These are phyloP conservation scores for Phytophthora tubulina DNA, from an alignment of 352 stramenopile genomes.

Conservation along the genomic window DNA sequence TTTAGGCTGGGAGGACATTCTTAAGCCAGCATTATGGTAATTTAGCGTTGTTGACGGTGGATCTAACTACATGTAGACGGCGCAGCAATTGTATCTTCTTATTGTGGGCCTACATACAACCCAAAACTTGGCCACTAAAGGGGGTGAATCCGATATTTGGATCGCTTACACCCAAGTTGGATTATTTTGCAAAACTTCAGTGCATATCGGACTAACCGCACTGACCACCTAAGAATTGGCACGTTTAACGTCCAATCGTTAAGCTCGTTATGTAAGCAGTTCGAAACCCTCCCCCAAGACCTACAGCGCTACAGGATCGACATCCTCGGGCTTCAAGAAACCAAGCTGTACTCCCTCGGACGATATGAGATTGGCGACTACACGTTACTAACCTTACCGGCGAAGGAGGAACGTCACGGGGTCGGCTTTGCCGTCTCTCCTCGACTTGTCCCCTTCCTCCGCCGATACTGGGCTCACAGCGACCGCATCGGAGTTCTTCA, in stretches of 20 bases:
- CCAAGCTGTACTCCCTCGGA: background rate
- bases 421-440: constrained; percentile 3
- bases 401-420: background rate
- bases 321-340: constrained; percentile 8
- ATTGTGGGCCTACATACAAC: no score
- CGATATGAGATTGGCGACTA: background rate
- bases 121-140: no score
- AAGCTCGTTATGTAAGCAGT: background rate
- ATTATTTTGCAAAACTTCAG: no score
- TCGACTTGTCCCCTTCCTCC: background rate
- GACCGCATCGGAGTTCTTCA: constrained; percentile 6
- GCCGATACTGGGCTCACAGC: background rate
- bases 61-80: no score
- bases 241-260: constrained; percentile 2
- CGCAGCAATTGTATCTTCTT: no score
- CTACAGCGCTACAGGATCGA: background rate
- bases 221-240: background rate
- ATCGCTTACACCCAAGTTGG: no score
- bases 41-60: no score
- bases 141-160: no score
- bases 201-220: no score
- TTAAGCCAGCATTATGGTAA: no score
- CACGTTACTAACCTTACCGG: background rate
- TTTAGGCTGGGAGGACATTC: no score
- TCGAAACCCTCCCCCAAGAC: background rate